A percentile compares a stretch with the other conserved stretches of the same genome.
phyloP scores from a whole-genome alignment of 2,329 filamentous ascomycete species.

The Coniochaeta ligniaria region DNA sequence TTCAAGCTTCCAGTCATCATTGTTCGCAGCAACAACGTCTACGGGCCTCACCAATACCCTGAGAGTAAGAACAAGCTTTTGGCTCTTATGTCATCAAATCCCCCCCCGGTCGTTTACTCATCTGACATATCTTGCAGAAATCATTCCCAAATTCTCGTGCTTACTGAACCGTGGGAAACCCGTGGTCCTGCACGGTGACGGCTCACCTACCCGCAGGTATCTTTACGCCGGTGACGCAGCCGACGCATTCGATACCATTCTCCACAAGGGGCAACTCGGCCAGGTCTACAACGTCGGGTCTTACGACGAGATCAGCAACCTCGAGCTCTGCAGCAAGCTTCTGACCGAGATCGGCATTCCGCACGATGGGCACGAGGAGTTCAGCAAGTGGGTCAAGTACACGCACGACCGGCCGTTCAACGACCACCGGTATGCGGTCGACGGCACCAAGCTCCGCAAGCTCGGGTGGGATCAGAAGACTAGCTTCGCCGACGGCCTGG shows the following conservation, averaged over 20 bases:
- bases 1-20: conserved; percentile 77
- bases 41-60: conserved; percentile 76
- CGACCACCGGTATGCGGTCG: conserved; percentile 65
- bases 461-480: conserved; percentile 67
- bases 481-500: conserved; percentile 55
- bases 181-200: conserved; percentile 70
- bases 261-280: conserved; percentile 67
- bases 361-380: conserved; percentile 40
- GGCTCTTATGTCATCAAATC: background rate
- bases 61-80: conserved; percentile 53
- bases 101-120: background rate
- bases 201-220: conserved; percentile 66
- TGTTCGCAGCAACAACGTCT: conserved; percentile 78
- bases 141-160: conserved; percentile 76
- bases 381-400: conserved; percentile 62
- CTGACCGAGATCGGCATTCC: conserved; percentile 54
- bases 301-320: conserved; percentile 68
- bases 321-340: conserved; percentile 59
- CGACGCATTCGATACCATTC: conserved; percentile 76
- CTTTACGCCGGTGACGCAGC: conserved; percentile 73
- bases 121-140: conserved; percentile 43
- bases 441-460: conserved; percentile 58
- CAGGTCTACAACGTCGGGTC: conserved; percentile 81
- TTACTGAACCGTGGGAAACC: conserved; percentile 60
- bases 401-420: conserved; percentile 75